Percentiles rank a stretch among this genome's conserved stretches.
These are phyloP conservation scores for Fusarium abutilonis DNA, from an alignment of 2,329 filamentous ascomycete genomes.

Conservation along the genomic window DNA sequence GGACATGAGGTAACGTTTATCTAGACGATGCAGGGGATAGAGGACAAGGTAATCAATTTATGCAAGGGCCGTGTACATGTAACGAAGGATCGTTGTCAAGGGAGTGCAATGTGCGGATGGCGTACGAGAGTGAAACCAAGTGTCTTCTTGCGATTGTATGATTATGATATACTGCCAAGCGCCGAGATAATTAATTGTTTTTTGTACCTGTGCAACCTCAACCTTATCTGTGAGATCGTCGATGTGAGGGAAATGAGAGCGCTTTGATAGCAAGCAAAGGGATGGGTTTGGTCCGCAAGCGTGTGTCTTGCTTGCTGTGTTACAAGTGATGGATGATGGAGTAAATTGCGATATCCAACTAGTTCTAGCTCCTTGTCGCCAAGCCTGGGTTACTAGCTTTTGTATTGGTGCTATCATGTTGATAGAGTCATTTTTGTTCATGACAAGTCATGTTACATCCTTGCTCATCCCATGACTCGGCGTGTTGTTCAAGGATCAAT, in stretches of 20 bases:
- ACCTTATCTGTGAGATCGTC: conserved; percentile 14
- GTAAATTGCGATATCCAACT: neutral
- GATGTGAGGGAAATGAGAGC: conserved; percentile 18
- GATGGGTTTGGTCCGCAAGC: neutral
- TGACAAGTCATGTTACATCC: neutral
- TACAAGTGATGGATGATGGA: neutral
- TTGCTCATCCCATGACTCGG: neutral
- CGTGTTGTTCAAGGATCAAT: conserved; percentile 2
- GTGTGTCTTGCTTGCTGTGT: no score
- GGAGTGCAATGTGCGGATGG: neutral
- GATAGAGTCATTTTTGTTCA: neutral
- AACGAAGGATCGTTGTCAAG: neutral
- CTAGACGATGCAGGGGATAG: neutral
- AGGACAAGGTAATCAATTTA: neutral
- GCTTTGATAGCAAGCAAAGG: conserved; percentile 3
- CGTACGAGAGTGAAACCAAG: neutral
- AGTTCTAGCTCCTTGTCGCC: no score
- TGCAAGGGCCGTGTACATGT: conserved; percentile 24
- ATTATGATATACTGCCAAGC: neutral
- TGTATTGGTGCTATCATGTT: neutral
- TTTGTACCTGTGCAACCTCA: neutral
- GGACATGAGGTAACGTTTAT: neutral
- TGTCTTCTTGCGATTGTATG: neutral
- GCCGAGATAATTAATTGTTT: neutral
- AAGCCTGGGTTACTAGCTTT: neutral